Base-by-base conservation (phyloP, 2,329 filamentous ascomycete genomes). In the Clarireedia paspali region DNA sequence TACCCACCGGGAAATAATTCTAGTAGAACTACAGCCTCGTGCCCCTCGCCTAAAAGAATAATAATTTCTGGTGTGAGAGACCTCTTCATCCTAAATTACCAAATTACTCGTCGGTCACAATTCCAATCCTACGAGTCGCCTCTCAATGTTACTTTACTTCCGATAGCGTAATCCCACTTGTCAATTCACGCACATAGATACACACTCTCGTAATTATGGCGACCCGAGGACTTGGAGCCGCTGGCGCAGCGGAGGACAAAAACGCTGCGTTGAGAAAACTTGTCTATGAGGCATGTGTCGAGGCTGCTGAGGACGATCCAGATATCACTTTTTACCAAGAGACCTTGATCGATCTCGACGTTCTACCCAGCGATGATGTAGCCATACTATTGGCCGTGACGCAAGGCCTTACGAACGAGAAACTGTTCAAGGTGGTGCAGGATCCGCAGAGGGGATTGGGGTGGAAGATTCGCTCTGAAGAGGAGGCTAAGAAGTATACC, bases 401-500 rank as follows among this genome's bases (percentile, higher is more conserved):
- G 42, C 80, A 84, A 69, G 73, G 71, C 36, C 75, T 86, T 52
- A 77, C 77, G 58, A 74, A 82, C 63, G 82, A 86, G 65, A 81
- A 80, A 67, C 75, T 85, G 39, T 79, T 85, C 63, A 75, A 77
- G 57, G 72, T 74, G 24, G 74, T 78, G 49, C 68, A 71, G 50
- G 71, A 74, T 38, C 69, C 70, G 47, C 71, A 71, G 45, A 55
- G 53, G 17, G 68, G 68, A n/a, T 71, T 80, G 26, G 75, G 75
- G 59, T 87, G 82, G 82, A 77, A 78, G 63, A 77, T 81, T 70
- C 77, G 83, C 42, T 76, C 78, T 50, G 72, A 74, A 44, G 79
- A 80, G 47, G 83, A 86, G 63, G 83, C 83, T 2, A 76, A 78
- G 63, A 85, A 84, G 82, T 85, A 71, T 57, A 73, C 53, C 68